Base-by-base conservation (phyloP, 305 asterid species). In the Euphrasia arctica region DNA sequence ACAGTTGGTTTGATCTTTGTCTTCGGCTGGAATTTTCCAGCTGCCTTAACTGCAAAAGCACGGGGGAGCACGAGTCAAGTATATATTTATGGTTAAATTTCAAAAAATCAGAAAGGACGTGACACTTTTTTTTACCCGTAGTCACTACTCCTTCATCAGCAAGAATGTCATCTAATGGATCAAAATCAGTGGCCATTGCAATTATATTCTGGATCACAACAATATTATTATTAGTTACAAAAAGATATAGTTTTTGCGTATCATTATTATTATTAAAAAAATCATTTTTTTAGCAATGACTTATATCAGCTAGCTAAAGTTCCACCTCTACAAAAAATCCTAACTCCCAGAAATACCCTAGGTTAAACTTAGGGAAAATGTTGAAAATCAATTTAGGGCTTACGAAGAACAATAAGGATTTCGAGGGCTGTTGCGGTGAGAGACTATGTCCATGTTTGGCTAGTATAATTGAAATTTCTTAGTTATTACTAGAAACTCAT, bases 1-100 rank as follows among this genome's bases (percentile, higher is more conserved):
- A 36, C 42, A 54, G 58, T 54, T 54, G 58, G 34, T 27, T 31
- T 31, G 58, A 54, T 22, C 36, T 54, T 25, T 25, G 58, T 36
- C 58, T 54, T 54, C 1, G 58, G 58, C 58, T 54, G 58, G 58
- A 54, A 54, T n/a, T 54, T 54, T 9, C 58, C 58, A 7, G 18
- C 58, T 25, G 58, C 6, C 58, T 11, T 54, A 9, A 31, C 58
- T 54, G 58, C 58, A 54, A 22, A 54, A 54, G 32, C 8, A 34
- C 6, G 22, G 22, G 41, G 8, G 41, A 22, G 13, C 13, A 1
- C n/a, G 5, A 12, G 58, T 54, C 18, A 36, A 22, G 58, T 2
- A 8, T 9, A 54, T 22, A 25, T 31, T 54, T 22, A 10, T 0
- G 4, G 27, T 54, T 54, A 22, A 9, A 9, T 54, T 54, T 5